Evolutionary conservation across 345 rosid genomes (phyloP).

Genomic region (Moricandia moricandioides): DNA sequence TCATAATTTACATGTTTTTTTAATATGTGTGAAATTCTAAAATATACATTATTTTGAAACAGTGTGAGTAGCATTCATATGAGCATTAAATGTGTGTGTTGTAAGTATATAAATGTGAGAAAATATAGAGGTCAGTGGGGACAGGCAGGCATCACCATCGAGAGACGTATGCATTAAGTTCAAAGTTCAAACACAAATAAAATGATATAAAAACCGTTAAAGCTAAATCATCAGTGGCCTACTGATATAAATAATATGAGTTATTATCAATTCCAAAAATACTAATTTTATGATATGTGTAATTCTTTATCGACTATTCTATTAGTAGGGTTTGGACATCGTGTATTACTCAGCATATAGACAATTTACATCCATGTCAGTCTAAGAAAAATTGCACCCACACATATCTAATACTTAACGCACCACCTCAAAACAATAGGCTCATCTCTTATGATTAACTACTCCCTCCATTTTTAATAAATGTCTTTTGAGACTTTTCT

Average conservation of each 20-base stretch:
- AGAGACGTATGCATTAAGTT: constrained; percentile 56
- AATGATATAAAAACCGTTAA: constrained; percentile 21
- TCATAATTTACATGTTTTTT: too few species aligned
- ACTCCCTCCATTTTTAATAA: too few species aligned
- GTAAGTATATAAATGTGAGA: constrained; percentile 12
- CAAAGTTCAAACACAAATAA: constrained; percentile 36
- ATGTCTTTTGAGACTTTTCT: too few species aligned
- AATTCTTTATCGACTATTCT: not conserved
- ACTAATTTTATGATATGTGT: not conserved
- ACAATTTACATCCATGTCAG: not conserved
- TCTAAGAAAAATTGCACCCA: not conserved
- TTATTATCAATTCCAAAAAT: not conserved
- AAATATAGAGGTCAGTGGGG: constrained; percentile 36
- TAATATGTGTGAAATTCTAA: too few species aligned
- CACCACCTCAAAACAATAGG: constrained; percentile 19
- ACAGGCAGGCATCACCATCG: constrained; percentile 52
- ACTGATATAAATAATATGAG: constrained; percentile 10
- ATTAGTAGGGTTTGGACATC: not conserved
- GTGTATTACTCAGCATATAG: not conserved
- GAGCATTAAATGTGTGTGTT: constrained; percentile 22
- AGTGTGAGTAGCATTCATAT: constrained; percentile 18
- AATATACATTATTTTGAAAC: too few species aligned
- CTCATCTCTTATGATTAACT: not conserved
- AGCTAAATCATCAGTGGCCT: constrained; percentile 46
- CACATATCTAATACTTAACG: not conserved